Base-by-base conservation (phyloP, 306 rosid species). In the Vicia faba region DNA sequence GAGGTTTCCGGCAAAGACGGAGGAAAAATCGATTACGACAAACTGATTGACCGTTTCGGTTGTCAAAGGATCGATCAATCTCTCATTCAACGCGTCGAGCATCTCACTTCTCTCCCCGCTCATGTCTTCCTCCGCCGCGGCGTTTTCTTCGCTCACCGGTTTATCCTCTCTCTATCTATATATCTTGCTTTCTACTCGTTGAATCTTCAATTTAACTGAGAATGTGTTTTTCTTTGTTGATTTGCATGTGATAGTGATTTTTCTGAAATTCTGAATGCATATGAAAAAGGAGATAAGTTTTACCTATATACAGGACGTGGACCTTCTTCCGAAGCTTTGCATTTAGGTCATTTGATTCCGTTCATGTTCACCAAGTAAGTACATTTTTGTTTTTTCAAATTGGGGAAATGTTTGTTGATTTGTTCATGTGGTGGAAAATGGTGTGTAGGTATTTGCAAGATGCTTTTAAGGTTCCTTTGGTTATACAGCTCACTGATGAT, bases 121-220 rank as follows among this genome's bases (percentile, higher is more conserved):
- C 99, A 90, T 62, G 84, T 85, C 33, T 90, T 95, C 79, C 97
- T 88, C 72, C 89, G 97, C 68, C 99, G 97, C 8, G 89, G 83
- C 57, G 97, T 90, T 79, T 95, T 95, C 84, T 95, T 95, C 46
- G 91, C 98, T n/a, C 98, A 93, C 63, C 92, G 97, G 95, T 87
- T 26, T 55, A 19, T 3, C 23, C 29, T 4, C 9, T 43, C 50
- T 44, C 45, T n/a, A n/a, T n/a, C n/a, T n/a, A n/a, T n/a, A n/a
- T 0, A 11, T 13, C 4, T 11, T 28, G 8, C 4, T 4, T 28
- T 15, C 8, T 63, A 4, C 3, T 40, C n/a, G 45, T 40, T 11
- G 11, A 40, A 9, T 25, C n/a, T 40, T 3, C 45, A 45, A 20
- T 56, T 44, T 16, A 29, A 5, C 35, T 55, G 20, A 43, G 1